Evolutionary conservation across 2,329 filamentous ascomycete species (phyloP).

Genomic region (Cadophora luteo-olivacea): DNA sequence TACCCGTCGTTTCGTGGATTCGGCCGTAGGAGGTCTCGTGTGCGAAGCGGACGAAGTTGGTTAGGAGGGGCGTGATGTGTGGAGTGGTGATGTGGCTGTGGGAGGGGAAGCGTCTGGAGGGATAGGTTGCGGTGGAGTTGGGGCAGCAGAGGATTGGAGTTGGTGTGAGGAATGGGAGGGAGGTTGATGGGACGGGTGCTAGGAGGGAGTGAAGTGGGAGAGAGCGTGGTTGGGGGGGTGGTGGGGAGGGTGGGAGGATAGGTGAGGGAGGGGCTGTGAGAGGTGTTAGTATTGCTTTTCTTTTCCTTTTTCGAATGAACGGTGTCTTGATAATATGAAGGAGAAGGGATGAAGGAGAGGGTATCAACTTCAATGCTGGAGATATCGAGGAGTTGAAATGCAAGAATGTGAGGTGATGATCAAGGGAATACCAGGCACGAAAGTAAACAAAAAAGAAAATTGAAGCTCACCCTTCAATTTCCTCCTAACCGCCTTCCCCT

Average conservation of each 20-base stretch:
- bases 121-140: background rate
- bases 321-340: no score
- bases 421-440: no score
- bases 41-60: background rate
- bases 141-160: conserved; percentile 7
- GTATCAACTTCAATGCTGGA: no score
- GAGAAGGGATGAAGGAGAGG: no score
- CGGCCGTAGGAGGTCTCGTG: background rate
- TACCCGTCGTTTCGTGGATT: background rate
- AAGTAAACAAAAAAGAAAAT: background rate
- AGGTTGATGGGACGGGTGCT: background rate
- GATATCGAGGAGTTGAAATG: no score
- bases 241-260: background rate
- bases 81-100: background rate
- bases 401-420: no score
- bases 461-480: background rate
- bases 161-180: background rate
- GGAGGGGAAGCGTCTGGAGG: background rate
- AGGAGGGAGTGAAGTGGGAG: background rate
- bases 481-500: background rate
- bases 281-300: background rate
- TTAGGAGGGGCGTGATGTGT: background rate
- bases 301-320: no score
- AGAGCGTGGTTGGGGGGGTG: background rate
- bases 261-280: background rate